Evolutionary conservation across 2,329 filamentous ascomycete species (phyloP).

Genomic region (Rugonectria rugulosa): DNA sequence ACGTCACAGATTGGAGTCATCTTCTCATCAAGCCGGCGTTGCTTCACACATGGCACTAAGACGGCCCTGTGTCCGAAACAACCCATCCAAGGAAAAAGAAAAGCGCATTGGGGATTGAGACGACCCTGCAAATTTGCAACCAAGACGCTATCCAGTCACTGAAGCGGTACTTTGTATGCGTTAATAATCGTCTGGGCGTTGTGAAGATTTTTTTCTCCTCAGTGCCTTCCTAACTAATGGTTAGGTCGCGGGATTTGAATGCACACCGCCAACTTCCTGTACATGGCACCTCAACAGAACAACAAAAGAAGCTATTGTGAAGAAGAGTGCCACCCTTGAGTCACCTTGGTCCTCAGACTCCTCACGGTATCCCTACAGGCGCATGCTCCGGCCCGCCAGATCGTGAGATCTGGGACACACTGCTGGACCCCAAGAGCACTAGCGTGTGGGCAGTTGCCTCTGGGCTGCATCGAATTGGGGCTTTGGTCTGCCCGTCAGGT

Average conservation of each 20-base stretch:
- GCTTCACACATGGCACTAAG: no score
- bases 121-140: not conserved
- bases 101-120: not conserved
- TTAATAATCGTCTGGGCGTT: not conserved
- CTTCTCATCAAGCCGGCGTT: not conserved
- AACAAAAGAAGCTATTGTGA: not conserved
- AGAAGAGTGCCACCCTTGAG: no score
- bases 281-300: conserved; percentile 12
- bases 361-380: not conserved
- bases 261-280: conserved; percentile 23
- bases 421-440: conserved; percentile 29
- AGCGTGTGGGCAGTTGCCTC: conserved; percentile 2
- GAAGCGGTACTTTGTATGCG: not conserved
- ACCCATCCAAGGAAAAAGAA: not conserved
- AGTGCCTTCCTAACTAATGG: not conserved
- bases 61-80: conserved; percentile 14
- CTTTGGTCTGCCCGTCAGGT: no score
- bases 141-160: no score
- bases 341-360: conserved; percentile 2
- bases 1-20: not conserved
- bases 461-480: not conserved
- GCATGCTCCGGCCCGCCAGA: conserved; percentile 30
- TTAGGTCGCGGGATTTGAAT: conserved; percentile 6
- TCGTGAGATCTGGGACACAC: conserved; percentile 34
- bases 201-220: conserved; percentile 10